Conservation (phyloP, 441 rosid species). For the Hypseocharis bilobata region DNA sequence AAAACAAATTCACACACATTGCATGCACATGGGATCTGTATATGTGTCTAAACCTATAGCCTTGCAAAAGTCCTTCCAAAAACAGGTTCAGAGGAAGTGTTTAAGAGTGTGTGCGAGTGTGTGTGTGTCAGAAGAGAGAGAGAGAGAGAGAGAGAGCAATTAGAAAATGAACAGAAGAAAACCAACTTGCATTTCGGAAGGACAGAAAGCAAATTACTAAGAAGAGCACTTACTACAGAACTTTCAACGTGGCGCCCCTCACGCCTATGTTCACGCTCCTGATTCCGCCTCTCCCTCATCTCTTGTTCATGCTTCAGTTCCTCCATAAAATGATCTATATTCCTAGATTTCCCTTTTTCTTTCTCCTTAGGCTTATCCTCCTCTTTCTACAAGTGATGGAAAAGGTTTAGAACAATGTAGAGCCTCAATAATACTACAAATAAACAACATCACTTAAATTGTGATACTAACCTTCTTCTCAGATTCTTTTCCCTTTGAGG, state of each 20-base stretch:
- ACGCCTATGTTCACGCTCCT: constrained; percentile 80
- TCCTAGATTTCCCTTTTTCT: constrained; percentile 81
- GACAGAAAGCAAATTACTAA: no score
- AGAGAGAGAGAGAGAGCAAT: no score
- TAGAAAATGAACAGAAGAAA: not conserved
- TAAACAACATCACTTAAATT: constrained; percentile 4
- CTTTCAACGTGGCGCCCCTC: constrained; percentile 60
- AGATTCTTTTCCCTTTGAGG: constrained; percentile 72
- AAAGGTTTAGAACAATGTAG: constrained; percentile 13
- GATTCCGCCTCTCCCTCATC: constrained; percentile 89
- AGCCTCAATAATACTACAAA: not conserved
- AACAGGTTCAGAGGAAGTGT: not conserved
- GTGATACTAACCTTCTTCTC: constrained; percentile 66
- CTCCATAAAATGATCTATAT: constrained; percentile 94
- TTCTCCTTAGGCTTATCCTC: constrained; percentile 69
- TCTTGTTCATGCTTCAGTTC: constrained; percentile 97
- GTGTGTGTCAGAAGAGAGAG: no score
- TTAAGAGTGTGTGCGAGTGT: no score
- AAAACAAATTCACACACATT: no score
- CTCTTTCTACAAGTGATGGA: constrained; percentile 48
- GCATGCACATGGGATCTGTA: no score
- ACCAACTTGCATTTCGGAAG: not conserved
- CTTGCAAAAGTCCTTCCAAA: not conserved
- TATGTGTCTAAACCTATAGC: no score
- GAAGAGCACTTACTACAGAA: constrained; percentile 47